phyloP scores from a whole-genome alignment of 2,329 filamentous ascomycete species.

The Alternaria dauci region DNA sequence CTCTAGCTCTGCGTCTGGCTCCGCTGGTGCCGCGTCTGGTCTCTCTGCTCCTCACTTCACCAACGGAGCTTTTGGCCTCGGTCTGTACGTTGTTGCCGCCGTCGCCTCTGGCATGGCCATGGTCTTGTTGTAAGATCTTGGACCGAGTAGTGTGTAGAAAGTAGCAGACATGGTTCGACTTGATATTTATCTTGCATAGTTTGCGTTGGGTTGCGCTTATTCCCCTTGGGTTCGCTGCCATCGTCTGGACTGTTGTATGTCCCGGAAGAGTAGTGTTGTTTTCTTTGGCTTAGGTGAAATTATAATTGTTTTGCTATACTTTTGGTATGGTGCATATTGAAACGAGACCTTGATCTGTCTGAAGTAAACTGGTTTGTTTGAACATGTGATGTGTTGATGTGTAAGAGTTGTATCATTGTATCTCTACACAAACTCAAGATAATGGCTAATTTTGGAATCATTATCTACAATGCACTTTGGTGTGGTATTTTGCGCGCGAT shows the following conservation, averaged over 20 bases:
- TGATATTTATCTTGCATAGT: conserved; percentile 15
- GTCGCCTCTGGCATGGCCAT: conserved; percentile 63
- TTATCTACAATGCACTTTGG: neutral
- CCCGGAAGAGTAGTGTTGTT: conserved; percentile 4
- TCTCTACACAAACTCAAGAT: neutral
- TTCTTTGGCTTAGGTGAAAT: conserved; percentile 7
- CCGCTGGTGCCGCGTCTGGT: conserved; percentile 51
- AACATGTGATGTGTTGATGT: neutral
- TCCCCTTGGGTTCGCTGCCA: conserved; percentile 11
- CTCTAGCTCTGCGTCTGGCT: conserved; percentile 18
- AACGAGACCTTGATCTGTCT: conserved; percentile 4
- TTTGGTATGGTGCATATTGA: conserved; percentile 3
- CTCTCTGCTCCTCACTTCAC: conserved; percentile 57
- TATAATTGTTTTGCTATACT: conserved; percentile 5
- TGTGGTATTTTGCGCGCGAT: neutral
- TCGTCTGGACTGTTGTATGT: neutral
- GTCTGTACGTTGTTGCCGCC: conserved; percentile 60
- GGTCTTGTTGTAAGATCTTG: conserved; percentile 60
- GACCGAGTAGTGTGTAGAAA: neutral
- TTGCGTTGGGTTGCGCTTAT: conserved; percentile 21
- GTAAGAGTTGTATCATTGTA: too few relatives aligned
- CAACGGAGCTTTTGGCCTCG: conserved; percentile 57
- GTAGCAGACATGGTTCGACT: neutral
- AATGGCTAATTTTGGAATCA: neutral
- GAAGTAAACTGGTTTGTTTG: neutral